phyloP scores from a whole-genome alignment of 73 alveolate species.

The Paramecium pentaurelia region DNA sequence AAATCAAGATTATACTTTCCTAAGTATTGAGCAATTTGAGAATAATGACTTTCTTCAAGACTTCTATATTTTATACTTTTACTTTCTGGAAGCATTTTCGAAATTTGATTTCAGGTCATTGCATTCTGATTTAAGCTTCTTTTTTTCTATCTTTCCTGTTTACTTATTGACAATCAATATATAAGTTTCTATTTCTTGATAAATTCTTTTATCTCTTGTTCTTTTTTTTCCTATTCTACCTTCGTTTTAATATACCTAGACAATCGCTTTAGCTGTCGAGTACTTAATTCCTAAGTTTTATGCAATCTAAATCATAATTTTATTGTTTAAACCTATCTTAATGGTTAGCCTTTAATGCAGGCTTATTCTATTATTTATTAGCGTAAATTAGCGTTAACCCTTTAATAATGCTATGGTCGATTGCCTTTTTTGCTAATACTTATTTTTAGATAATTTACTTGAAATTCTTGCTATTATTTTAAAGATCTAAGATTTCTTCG shows the following conservation, averaged over 20 bases:
- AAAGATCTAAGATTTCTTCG: neutral
- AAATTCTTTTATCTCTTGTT: conserved; percentile 31
- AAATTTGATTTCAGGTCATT: neutral
- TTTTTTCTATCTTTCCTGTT: conserved; percentile 8
- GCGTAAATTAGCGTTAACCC: neutral
- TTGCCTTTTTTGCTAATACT: neutral
- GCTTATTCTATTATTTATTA: neutral
- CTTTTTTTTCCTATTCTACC: conserved; percentile 32
- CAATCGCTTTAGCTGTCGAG: conserved; percentile 30
- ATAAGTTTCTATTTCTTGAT: neutral
- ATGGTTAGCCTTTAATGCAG: neutral
- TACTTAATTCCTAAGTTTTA: conserved; percentile 19
- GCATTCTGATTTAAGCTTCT: neutral
- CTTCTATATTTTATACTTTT: neutral
- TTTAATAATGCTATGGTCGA: neutral
- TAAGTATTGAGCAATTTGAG: neutral
- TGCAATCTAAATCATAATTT: neutral
- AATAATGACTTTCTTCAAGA: neutral
- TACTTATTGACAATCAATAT: neutral
- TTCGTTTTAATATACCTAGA: neutral
- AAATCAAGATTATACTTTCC: neutral
- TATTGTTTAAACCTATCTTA: neutral
- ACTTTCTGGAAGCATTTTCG: neutral
- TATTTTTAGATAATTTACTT: neutral
- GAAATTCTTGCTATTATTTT: neutral